phyloP scores from a whole-genome alignment of 2,329 filamentous ascomycete species.

The Monosporascus cannonballus region DNA sequence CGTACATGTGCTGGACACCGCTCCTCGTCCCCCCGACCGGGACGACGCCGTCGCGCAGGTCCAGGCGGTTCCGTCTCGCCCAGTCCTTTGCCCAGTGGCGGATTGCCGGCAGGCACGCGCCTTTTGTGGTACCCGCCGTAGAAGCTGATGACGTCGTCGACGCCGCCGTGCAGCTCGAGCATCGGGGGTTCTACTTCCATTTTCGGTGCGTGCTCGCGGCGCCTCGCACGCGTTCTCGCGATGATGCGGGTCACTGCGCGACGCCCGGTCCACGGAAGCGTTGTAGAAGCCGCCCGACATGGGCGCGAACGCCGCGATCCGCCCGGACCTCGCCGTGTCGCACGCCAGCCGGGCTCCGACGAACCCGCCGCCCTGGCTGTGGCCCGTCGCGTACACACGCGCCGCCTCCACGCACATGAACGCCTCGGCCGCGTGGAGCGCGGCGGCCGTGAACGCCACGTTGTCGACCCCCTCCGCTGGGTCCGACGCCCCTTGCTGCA shows the following conservation, averaged over 20 bases:
- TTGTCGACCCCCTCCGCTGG: slow-evolving; percentile 28
- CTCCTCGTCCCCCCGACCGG: not conserved
- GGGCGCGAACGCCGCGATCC: slow-evolving; percentile 44
- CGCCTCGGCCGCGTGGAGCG: slow-evolving; percentile 31
- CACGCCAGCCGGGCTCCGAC: slow-evolving; percentile 37
- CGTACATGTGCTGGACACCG: not conserved
- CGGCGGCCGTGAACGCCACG: slow-evolving; percentile 36
- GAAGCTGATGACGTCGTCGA: slow-evolving; percentile 35
- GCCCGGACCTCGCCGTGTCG: slow-evolving; percentile 22
- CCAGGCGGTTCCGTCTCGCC: slow-evolving; percentile 8
- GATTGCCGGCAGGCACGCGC: slow-evolving; percentile 15
- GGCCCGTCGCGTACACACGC: slow-evolving; percentile 41
- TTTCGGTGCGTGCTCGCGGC: slow-evolving; percentile 16
- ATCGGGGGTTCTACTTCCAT: slow-evolving; percentile 24
- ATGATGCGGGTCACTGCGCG: not conserved
- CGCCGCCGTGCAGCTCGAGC: slow-evolving; percentile 37
- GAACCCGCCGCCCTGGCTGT: slow-evolving; percentile 50
- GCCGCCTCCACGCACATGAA: slow-evolving; percentile 38
- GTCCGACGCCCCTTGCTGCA: slow-evolving; percentile 38
- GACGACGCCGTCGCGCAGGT: not conserved
- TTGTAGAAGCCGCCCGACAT: slow-evolving; percentile 41
- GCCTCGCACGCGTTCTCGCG: slow-evolving; percentile 17
- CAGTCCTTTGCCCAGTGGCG: slow-evolving; percentile 15
- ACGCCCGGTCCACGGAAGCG: slow-evolving; percentile 14
- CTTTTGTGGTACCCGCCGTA: slow-evolving; percentile 21